Evolutionary conservation across 257 asterid genomes (phyloP).

Genomic region (Jacaranda mimosifolia): DNA sequence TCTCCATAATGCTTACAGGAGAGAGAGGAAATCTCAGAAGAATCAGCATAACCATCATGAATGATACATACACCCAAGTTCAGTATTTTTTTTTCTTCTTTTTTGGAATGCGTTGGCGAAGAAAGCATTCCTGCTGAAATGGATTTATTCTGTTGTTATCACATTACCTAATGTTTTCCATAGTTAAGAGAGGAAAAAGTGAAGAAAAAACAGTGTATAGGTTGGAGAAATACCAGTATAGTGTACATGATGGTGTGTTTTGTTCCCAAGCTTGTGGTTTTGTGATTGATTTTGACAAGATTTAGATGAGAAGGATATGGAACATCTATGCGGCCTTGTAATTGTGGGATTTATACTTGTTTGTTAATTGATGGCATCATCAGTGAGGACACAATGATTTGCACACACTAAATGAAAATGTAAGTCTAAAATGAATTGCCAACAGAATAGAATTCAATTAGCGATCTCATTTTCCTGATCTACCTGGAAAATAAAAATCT

Average conservation of each 20-base stretch:
- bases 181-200: conserved; percentile 3
- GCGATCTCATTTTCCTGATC: conserved; percentile 13
- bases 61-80: conserved; percentile 38
- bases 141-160: conserved; percentile 23
- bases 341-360: too few relatives aligned
- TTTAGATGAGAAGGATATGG: too few relatives aligned
- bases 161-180: background rate
- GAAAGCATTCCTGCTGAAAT: conserved; percentile 15
- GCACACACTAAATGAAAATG: too few relatives aligned
- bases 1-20: conserved; percentile 68
- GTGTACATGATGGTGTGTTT: conserved; percentile 5
- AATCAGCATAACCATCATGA: conserved; percentile 49
- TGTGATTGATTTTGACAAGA: background rate
- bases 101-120: background rate
- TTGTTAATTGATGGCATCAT: too few relatives aligned
- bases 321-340: too few relatives aligned
- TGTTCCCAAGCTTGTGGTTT: background rate
- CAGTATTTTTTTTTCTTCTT: conserved; percentile 32
- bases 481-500: conserved; percentile 8
- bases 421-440: conserved; percentile 5
- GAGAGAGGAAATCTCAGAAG: conserved; percentile 50
- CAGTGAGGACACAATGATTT: too few relatives aligned
- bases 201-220: conserved; percentile 6
- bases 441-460: conserved; percentile 11
- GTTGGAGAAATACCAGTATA: background rate